A percentile compares a stretch with the other conserved stretches of the same genome.
Conservation (phyloP, 257 asterid species). For the Nicotiana benthamiana region DNA sequence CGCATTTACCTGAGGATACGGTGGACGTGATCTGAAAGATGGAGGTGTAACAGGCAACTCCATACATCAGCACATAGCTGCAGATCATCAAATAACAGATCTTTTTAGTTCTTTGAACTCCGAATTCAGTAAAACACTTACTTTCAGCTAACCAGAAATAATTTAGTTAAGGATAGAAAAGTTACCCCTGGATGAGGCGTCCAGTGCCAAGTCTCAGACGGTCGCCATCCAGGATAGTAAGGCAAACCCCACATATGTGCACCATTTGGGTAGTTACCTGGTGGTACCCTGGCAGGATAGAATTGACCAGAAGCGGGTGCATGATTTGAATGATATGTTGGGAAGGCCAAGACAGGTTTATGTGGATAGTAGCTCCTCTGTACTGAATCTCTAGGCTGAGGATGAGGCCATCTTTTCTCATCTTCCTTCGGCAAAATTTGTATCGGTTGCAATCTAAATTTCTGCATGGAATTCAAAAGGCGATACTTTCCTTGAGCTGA, state of each 20-base stretch:
- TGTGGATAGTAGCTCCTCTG: slow-evolving; percentile 23
- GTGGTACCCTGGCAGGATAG: slow-evolving; percentile 34
- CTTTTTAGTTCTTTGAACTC: neutral
- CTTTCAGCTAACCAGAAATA: neutral
- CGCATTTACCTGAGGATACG: slow-evolving; percentile 24
- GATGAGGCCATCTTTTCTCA: slow-evolving; percentile 29
- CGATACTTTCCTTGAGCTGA: neutral
- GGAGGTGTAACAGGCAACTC: slow-evolving; percentile 46
- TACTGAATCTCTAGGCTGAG: slow-evolving; percentile 22
- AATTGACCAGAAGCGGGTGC: slow-evolving; percentile 21
- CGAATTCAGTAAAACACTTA: neutral
- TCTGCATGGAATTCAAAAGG: slow-evolving; percentile 21
- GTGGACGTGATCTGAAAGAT: slow-evolving; percentile 13
- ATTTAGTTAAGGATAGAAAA: slow-evolving; percentile 12
- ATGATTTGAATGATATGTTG: slow-evolving; percentile 26
- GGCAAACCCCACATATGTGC: slow-evolving; percentile 31
- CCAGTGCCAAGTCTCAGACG: slow-evolving; percentile 37
- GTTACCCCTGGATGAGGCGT: slow-evolving; percentile 30
- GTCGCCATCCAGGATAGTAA: slow-evolving; percentile 36
- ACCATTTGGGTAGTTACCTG: slow-evolving; percentile 24
- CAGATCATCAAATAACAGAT: neutral
- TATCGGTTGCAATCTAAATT: slow-evolving; percentile 39
- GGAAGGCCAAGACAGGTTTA: slow-evolving; percentile 39
- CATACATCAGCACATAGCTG: slow-evolving; percentile 43
- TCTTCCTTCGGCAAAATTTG: slow-evolving; percentile 40